Percentiles rank a stretch among this genome's conserved stretches.
These are phyloP conservation scores for Yarrowia phangngaensis DNA, from an alignment of 805 yeast species.

Conservation along the genomic window DNA sequence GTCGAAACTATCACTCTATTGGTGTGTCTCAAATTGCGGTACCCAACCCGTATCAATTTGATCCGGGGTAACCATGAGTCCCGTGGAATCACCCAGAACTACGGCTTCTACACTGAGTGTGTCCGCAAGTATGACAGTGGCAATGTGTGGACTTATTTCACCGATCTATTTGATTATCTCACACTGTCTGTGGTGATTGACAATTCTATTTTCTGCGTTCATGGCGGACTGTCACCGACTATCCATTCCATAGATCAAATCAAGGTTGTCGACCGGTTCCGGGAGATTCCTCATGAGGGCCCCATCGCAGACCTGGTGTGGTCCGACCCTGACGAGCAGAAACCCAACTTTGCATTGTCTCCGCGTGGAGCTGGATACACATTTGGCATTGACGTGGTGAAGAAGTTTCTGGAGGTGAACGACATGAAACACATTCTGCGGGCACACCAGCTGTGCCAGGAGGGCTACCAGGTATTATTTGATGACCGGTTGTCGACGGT, in stretches of 20 bases:
- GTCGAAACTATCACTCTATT: slow-evolving; percentile 87
- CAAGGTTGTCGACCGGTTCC: slow-evolving; percentile 80
- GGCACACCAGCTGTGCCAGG: slow-evolving; percentile 96
- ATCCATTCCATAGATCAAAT: slow-evolving; percentile 93
- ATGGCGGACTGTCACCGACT: slow-evolving; percentile 94
- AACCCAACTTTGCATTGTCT: slow-evolving; percentile 72
- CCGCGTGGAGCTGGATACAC: slow-evolving; percentile 98
- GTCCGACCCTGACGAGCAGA: slow-evolving; percentile 94
- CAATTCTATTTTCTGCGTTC: slow-evolving; percentile 86
- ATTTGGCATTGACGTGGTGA: slow-evolving; percentile 87
- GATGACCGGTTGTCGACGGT: slow-evolving; percentile 89
- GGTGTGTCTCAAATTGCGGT: slow-evolving; percentile 77
- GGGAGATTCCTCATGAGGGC: slow-evolving; percentile 97
- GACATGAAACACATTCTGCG: slow-evolving; percentile 75
- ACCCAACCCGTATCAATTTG: slow-evolving; percentile 76
- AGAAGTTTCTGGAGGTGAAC: slow-evolving; percentile 76
- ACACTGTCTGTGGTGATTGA: slow-evolving; percentile 88
- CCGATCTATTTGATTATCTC: slow-evolving; percentile 88
- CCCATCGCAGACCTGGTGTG: slow-evolving; percentile 99
- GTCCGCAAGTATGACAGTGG: slow-evolving; percentile 78
- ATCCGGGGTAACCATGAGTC: slow-evolving; percentile 96
- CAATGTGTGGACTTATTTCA: slow-evolving; percentile 81
- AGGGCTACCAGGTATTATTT: slow-evolving; percentile 91
- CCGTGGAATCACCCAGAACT: slow-evolving; percentile 92
- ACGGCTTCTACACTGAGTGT: slow-evolving; percentile 95